These are phyloP conservation scores for Cardamine resedifolia DNA, from an alignment of 345 rosid genomes.

Conservation along the genomic window DNA sequence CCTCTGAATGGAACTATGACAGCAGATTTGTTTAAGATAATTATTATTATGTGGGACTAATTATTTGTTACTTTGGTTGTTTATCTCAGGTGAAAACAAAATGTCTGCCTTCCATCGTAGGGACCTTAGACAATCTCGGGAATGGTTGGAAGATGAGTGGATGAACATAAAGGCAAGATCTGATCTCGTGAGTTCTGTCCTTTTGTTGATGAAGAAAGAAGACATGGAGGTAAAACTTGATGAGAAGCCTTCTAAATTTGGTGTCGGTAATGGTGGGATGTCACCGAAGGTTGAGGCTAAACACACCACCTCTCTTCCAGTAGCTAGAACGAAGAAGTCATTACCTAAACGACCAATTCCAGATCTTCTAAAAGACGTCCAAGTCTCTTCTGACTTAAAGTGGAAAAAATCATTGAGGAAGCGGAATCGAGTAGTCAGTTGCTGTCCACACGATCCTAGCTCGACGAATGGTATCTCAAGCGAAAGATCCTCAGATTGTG, in stretches of 20 bases:
- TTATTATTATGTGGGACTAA: not conserved
- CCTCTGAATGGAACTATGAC: not conserved
- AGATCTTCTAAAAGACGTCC: constrained; percentile 59
- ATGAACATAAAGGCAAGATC: constrained; percentile 40
- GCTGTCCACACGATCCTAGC: constrained; percentile 37
- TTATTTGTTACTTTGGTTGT: not conserved
- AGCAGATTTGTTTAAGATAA: not conserved
- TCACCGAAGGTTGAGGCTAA: constrained; percentile 27
- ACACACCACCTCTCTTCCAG: constrained; percentile 19
- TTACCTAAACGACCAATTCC: constrained; percentile 33
- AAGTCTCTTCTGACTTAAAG: constrained; percentile 49
- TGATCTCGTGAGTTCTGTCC: constrained; percentile 43
- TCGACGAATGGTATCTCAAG: constrained; percentile 3
- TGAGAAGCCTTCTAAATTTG: constrained; percentile 32
- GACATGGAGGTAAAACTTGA: constrained; percentile 34
- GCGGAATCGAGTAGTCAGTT: constrained; percentile 46
- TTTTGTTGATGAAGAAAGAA: constrained; percentile 31
- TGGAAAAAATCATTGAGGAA: constrained; percentile 61
- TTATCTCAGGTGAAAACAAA: constrained; percentile 60
- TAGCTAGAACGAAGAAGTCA: constrained; percentile 24
- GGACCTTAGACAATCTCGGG: constrained; percentile 61
- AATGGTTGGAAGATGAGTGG: constrained; percentile 75
- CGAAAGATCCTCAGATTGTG: constrained; percentile 48
- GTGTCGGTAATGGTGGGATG: constrained; percentile 17
- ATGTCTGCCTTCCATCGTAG: constrained; percentile 43